Base-by-base conservation (phyloP, 768 basidiomycete species). In the Antrodiella citrinella region DNA sequence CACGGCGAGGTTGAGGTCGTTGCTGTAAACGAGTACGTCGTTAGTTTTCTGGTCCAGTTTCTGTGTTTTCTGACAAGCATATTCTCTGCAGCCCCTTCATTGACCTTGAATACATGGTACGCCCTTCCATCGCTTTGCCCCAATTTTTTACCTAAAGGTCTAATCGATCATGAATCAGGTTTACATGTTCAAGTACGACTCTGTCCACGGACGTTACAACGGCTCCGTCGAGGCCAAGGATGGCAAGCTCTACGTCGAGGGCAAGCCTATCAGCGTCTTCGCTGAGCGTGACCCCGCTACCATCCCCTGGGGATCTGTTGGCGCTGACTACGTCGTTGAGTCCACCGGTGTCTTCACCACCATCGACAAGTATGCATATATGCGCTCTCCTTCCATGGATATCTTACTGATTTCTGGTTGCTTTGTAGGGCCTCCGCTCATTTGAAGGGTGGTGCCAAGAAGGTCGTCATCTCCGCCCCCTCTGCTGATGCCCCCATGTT, bases 281-380 rank as follows among this genome's bases (percentile, higher is more conserved):
- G 78, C 77, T 58, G 91, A 98, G 77, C 80, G 79, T 61, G 91
- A 98, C 62, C 91, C 96, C 26, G 72, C 82, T 60, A 73, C 73
- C 67, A 98, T 99, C 71, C 70, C 72, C 51, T 98, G 96, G 96
- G 72, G 76, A 46, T 63, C 71, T 12, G 79, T 80, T 47, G 88
- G 87, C 55, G 96, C 95, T 57, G 76, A 89, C 19, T 99, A 99
- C 76, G 74, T 98, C 55, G 83, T 99, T 66, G 96, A 99, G 74
- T 91, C 96, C 48, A 98, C 96, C 59, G 88, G 94, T 82, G 93
- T 96, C 69, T 97, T 98, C 81, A 98, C 94, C 67, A 96, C 93
- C 63, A 78, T 69, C 58, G 93, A 96, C 13, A 94, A 93, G 86
- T 86, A 60, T 58, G 66, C 58, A 25, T 35, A 23, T 50, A 21